Evolutionary conservation across 1,284 basidiomycete genomes (phyloP), one percentile per base, ranked within the genome.

Genomic region (Amylostereum chailletii): DNA sequence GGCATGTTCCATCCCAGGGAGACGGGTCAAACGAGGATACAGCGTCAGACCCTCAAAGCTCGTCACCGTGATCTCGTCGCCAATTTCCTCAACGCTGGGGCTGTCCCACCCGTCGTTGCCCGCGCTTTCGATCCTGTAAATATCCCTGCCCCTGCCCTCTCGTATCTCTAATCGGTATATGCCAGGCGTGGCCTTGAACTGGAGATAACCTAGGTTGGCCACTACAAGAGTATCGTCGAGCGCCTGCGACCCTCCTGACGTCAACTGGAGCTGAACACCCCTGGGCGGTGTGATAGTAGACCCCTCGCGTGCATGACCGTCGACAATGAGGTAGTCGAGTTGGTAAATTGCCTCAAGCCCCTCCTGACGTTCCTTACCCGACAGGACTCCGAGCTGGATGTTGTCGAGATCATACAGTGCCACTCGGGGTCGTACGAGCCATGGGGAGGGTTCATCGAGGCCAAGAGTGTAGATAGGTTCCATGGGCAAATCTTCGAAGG

Each of bases 371-470:
- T 88, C 79, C 31, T 74, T 69, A 0, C 71, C 66, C 2, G 79
- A 72, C 2, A 94, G 71, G 38, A 79, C 77, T 3, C 76, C 75
- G 5, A 98, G 78, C 40, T 94, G 87, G 50, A 99, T 88, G 62
- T 99, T 99, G 70, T 99, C 96, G 29, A 99, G 80, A 64, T 99
- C 95, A 57, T 96, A 91, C 0, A 88, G 72, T 0, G 94, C 90
- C 60, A 93, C 83, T 27, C 81, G 79, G 0, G 95, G 94, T 45
- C 92, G 87, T 10, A 94, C 90, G 19, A 98, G 79, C 94, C 95
- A 98, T 0, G 94, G 81, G 1, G 83, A 76, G 2, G 90, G 90
- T 1, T 92, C 84, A 50, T 98, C 93, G 77, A 97, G 85, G 2
- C 82, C 83, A 6, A 99, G 76, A 0, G 95, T 99, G 57, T 95